These are phyloP conservation scores for Magnolia changhungtana DNA, from an alignment of 164 flowering plant genomes.

Conservation along the genomic window DNA sequence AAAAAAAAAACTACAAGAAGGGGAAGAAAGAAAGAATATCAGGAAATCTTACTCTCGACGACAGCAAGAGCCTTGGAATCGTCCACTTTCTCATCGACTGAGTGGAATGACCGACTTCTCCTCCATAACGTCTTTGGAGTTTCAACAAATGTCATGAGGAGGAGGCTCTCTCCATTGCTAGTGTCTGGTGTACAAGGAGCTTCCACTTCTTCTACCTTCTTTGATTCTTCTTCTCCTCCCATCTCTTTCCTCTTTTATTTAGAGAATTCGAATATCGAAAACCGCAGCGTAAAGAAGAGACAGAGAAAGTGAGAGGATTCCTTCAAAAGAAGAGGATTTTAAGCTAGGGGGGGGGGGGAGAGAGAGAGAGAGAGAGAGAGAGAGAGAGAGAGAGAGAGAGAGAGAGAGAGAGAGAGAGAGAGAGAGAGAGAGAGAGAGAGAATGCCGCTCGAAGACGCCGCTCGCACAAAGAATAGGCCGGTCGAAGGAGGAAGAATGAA, in stretches of 20 bases:
- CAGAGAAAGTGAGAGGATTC: too few species aligned
- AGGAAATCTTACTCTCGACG: conserved; percentile 37
- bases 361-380: too few species aligned
- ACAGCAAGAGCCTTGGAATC: conserved; percentile 51
- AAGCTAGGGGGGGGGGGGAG: too few species aligned
- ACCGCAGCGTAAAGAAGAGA: too few species aligned
- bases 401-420: too few species aligned
- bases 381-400: too few species aligned
- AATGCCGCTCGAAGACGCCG: too few species aligned
- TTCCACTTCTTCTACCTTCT: conserved; percentile 25
- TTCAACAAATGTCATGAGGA: conserved; percentile 11
- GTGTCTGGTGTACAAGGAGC: conserved; percentile 1
- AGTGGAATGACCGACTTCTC: conserved; percentile 40
- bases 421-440: too few species aligned
- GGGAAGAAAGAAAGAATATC: not conserved
- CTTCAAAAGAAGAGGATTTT: too few species aligned
- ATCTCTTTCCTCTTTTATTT: not conserved
- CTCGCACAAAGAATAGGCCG: too few species aligned
- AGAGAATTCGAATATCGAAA: too few species aligned
- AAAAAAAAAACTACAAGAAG: not conserved
- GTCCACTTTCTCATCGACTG: conserved; percentile 26
- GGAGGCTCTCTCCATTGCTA: conserved; percentile 15
- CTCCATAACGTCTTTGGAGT: conserved; percentile 26
- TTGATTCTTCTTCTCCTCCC: not conserved
- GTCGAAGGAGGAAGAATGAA: too few species aligned